Conservation (phyloP, 352 stramenopile genomes). For the Globisporangium radiosum region DNA sequence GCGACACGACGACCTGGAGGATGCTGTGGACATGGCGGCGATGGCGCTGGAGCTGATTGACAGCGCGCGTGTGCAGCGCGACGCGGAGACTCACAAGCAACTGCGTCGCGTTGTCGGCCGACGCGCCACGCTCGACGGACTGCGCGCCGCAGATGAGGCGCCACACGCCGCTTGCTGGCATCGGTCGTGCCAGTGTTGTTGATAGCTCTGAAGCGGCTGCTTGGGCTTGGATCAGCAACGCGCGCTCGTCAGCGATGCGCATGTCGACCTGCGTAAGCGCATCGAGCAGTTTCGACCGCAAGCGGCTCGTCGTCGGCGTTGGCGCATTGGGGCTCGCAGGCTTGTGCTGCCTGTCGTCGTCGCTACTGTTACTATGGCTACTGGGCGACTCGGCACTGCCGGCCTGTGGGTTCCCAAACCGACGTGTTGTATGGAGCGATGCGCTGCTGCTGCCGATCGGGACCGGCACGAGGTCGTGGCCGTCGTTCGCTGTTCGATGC, state of each 20-base stretch:
- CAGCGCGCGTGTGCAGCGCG: slow-evolving; percentile 49
- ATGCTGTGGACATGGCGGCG: slow-evolving; percentile 68
- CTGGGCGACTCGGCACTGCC: slow-evolving; percentile 14
- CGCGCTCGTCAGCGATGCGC: slow-evolving; percentile 39
- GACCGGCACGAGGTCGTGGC: slow-evolving; percentile 32
- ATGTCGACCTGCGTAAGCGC: slow-evolving; percentile 48
- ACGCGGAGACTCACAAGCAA: slow-evolving; percentile 19
- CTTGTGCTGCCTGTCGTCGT: too few species aligned
- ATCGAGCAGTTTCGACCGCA: slow-evolving; percentile 63
- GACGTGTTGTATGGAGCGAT: background rate
- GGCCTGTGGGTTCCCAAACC: slow-evolving; percentile 31
- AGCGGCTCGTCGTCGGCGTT: slow-evolving; percentile 23
- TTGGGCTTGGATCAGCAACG: slow-evolving; percentile 28
- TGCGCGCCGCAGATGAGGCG: slow-evolving; percentile 51
- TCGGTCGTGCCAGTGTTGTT: slow-evolving; percentile 17
- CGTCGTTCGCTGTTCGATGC: slow-evolving; percentile 19
- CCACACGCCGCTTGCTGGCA: slow-evolving; percentile 43
- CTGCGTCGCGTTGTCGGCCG: slow-evolving; percentile 49
- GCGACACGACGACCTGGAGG: slow-evolving; percentile 72
- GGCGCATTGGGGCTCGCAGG: slow-evolving; percentile 19
- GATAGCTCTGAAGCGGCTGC: slow-evolving; percentile 10
- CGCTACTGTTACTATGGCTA: too few species aligned
- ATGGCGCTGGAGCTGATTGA: slow-evolving; percentile 81
- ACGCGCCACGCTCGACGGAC: slow-evolving; percentile 15
- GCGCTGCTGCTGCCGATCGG: slow-evolving; percentile 5